phyloP scores from a whole-genome alignment of 2,329 filamentous ascomycete species.

The Colletotrichum paranaense region DNA sequence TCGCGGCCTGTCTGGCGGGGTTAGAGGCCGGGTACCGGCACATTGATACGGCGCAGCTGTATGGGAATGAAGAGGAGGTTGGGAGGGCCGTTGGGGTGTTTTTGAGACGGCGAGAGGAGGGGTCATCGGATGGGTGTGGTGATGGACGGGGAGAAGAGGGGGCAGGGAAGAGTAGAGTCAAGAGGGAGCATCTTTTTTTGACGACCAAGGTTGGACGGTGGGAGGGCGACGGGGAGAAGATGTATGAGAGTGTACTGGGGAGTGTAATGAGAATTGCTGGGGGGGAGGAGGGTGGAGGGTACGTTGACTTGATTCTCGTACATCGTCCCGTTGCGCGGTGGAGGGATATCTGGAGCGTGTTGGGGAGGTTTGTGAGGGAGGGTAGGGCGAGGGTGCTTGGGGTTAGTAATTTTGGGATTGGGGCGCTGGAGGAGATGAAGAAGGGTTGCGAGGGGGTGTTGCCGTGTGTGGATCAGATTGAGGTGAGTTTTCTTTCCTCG shows the following conservation, averaged over 20 bases:
- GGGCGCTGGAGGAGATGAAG: conserved; percentile 77
- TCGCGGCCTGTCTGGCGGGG: conserved; percentile 68
- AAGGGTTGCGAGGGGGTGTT: conserved; percentile 73
- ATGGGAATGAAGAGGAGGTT: conserved; percentile 76
- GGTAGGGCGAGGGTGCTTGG: conserved; percentile 75
- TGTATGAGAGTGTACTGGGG: conserved; percentile 68
- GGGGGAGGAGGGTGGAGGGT: conserved; percentile 55
- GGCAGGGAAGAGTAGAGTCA: conserved; percentile 14
- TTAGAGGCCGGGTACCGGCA: conserved; percentile 70
- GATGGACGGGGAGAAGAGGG: too few species aligned
- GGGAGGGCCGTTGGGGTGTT: conserved; percentile 69
- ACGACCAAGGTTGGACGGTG: conserved; percentile 76
- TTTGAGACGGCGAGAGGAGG: conserved; percentile 51
- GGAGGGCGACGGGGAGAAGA: conserved; percentile 64
- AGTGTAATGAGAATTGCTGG: conserved; percentile 70
- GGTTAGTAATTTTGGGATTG: conserved; percentile 77
- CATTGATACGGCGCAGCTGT: conserved; percentile 72
- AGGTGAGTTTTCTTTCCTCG: conserved; percentile 56
- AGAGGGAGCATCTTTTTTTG: conserved; percentile 71
- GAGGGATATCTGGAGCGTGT: conserved; percentile 72
- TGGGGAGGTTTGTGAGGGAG: conserved; percentile 70
- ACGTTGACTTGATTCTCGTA: conserved; percentile 79
- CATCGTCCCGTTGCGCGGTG: conserved; percentile 70
- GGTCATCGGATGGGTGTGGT: neutral
- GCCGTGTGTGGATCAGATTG: conserved; percentile 80